Base-by-base conservation (phyloP, 148 eudicot species). In the Vaccinium vitisidaea region DNA sequence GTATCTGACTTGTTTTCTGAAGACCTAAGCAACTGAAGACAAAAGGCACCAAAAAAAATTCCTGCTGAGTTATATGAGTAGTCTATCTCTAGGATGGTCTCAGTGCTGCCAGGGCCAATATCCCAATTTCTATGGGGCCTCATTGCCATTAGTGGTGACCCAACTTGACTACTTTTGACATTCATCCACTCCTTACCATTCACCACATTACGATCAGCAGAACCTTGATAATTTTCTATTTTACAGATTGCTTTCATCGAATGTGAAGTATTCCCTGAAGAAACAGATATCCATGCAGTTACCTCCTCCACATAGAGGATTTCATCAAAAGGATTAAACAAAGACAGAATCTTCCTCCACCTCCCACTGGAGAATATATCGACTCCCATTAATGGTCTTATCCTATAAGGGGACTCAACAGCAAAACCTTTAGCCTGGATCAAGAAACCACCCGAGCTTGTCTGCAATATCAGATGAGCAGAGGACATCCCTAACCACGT, bases 381-480 rank as follows among this genome's bases (percentile, higher is more conserved):
- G 58, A 91, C 83, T 15, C 87, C 91, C 61, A 83, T 74, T 63
- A 91, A 83, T 4, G 94, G 90, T 49, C 83, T 87, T 81, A 94
- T 82, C 75, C 78, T 84, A 85, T 96, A 88, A 12, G 95, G 95
- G 46, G 99, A 93, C 75, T 96, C 97, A 67, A 92, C 83, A 54
- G 92, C 92, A 78, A 88, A 87, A 73, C 98, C 99, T 85, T 82
- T 88, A 49, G 93, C 98, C 55, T 85, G 88, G 52, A 96, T 85
- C 88, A 96, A 87, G 84, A 93, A 94, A 84, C 98, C 97, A 81
- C 99, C 98, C 55, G 85, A 88, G 87, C 94, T 96, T 78, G 98
- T 96, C 89, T 92, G 97, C 88, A 96, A 81, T 83, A 96, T 77
- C 59, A 96, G 83, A 71, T 94, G 91, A 21, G 92, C 92, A 71